Evolutionary conservation across 495 filamentous ascomycete species (phyloP).

Genomic region (Xylaria grammica): DNA sequence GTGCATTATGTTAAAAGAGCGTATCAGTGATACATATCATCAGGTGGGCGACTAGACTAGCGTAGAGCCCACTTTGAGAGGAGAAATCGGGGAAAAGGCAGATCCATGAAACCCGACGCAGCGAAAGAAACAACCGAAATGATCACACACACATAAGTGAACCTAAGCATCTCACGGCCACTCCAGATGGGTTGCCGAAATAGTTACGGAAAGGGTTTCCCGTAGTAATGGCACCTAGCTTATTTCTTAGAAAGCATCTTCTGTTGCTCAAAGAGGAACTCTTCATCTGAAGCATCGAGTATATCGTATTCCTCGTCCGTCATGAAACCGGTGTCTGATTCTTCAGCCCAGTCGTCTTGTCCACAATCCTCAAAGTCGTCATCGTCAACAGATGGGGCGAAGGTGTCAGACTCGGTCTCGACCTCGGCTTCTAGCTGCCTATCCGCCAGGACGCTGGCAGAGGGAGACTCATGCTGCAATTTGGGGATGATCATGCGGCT

Average conservation of each 20-base stretch:
- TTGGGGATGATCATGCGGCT: constrained; percentile 96
- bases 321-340: constrained; percentile 71
- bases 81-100: constrained; percentile 8
- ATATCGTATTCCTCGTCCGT: constrained; percentile 99
- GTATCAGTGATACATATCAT: constrained; percentile 19
- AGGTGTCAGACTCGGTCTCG: constrained; percentile 31
- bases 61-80: neutral
- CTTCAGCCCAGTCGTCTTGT: constrained; percentile 65
- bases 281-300: constrained; percentile 93
- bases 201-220: neutral
- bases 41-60: neutral
- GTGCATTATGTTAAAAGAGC: constrained; percentile 27
- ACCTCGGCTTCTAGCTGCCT: constrained; percentile 35
- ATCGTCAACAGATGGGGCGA: constrained; percentile 50
- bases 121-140: constrained; percentile 8
- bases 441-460: constrained; percentile 71
- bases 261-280: constrained; percentile 61
- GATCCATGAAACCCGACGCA: constrained; percentile 15
- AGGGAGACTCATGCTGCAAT: constrained; percentile 91
- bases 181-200: neutral
- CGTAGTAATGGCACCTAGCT: neutral
- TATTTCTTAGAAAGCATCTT: constrained; percentile 43
- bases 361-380: constrained; percentile 68
- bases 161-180: neutral
- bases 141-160: constrained; percentile 14